Evolutionary conservation across 306 rosid genomes (phyloP).

Genomic region (Cucumis cinereus): DNA sequence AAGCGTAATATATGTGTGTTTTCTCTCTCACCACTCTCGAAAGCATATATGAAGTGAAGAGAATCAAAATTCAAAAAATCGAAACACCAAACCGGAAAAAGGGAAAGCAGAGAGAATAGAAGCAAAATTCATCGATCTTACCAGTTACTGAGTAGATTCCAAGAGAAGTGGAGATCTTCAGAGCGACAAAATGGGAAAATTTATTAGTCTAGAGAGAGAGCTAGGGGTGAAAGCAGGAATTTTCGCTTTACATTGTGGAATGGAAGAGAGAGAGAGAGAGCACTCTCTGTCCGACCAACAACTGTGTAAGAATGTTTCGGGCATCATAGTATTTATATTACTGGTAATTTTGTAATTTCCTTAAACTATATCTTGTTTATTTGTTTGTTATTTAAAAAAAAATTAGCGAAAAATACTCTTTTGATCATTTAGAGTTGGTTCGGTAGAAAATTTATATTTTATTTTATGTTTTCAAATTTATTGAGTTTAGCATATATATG

Average conservation of each 20-base stretch:
- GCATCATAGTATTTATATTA: background rate
- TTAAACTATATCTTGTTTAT: background rate
- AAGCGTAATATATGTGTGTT: background rate
- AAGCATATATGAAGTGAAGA: background rate
- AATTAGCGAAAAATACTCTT: no score
- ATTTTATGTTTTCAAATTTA: no score
- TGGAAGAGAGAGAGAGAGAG: background rate
- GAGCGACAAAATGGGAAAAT: background rate
- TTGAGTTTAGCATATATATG: no score
- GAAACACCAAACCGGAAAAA: background rate
- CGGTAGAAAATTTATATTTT: no score
- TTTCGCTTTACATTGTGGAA: slow-evolving; percentile 9
- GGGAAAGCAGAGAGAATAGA: background rate
- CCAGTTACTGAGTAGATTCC: background rate
- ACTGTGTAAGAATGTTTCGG: background rate
- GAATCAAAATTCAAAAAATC: background rate
- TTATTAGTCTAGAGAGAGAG: background rate
- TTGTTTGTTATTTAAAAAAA: no score
- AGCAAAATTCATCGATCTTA: background rate
- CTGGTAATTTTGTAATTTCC: background rate
- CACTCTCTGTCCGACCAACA: background rate
- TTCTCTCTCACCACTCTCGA: background rate
- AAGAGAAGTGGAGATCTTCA: background rate
- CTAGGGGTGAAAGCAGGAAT: background rate
- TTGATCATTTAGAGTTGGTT: no score